Evolutionary conservation across 148 eudicot species (phyloP).

Genomic region (Drosera capensis): DNA sequence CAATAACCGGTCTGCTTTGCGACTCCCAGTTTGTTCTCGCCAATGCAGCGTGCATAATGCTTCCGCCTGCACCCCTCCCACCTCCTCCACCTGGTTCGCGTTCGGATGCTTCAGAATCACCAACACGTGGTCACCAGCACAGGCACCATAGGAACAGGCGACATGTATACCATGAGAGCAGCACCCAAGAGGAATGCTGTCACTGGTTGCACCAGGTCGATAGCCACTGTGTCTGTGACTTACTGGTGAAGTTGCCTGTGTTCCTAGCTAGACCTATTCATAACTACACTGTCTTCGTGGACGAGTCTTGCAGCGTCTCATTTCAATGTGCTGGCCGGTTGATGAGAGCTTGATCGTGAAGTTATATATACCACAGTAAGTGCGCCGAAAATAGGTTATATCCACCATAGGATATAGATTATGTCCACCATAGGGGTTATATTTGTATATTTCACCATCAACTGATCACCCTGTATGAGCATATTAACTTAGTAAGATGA

Average conservation of each 20-base stretch:
- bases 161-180: conserved; percentile 7
- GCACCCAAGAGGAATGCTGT: conserved; percentile 45
- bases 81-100: conserved; percentile 17
- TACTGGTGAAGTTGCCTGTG: conserved; percentile 40
- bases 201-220: conserved; percentile 53
- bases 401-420: too few species aligned
- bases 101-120: conserved; percentile 7
- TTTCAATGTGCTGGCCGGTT: conserved; percentile 39
- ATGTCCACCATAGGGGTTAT: too few species aligned
- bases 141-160: conserved; percentile 14
- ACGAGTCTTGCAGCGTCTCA: conserved; percentile 27
- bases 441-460: too few species aligned
- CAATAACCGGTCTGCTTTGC: conserved; percentile 38
- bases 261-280: conserved; percentile 55
- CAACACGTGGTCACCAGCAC: conserved; percentile 12
- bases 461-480: too few species aligned
- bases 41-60: conserved; percentile 45
- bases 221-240: conserved; percentile 44
- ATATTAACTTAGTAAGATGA: too few species aligned
- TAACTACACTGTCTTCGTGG: conserved; percentile 31
- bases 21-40: conserved; percentile 52
- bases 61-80: conserved; percentile 29
- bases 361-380: too few species aligned
- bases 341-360: conserved; percentile 5
- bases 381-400: too few species aligned